phyloP scores from a whole-genome alignment of 768 basidiomycete species.

The Termitomyces bulborhizus region DNA sequence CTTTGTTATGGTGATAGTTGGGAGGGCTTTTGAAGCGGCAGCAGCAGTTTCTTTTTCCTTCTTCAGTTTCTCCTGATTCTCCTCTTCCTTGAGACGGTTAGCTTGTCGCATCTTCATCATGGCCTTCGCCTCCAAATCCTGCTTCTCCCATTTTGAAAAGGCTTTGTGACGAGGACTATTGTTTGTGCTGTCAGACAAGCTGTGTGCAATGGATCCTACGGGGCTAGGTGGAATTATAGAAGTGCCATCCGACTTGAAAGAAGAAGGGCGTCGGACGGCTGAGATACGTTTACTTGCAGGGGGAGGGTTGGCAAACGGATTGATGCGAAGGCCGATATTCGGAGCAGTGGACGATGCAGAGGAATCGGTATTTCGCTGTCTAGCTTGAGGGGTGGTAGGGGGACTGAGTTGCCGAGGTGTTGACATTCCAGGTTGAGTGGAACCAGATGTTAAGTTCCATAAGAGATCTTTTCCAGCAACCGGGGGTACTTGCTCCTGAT shows the following conservation, averaged over 20 bases:
- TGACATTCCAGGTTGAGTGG: constrained; percentile 23
- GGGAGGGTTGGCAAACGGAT: constrained; percentile 38
- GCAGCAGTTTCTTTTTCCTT: constrained; percentile 17
- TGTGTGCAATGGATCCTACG: constrained; percentile 19
- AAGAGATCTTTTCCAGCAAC: constrained; percentile 59
- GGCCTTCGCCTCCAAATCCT: constrained; percentile 76
- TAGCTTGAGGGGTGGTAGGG: constrained; percentile 16
- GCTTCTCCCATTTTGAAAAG: constrained; percentile 82
- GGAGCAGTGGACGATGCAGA: constrained; percentile 43
- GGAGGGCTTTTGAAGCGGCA: constrained; percentile 18
- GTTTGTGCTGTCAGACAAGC: constrained; percentile 52
- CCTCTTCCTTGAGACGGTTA: constrained; percentile 38
- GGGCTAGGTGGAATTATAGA: constrained; percentile 9
- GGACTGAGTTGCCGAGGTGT: constrained; percentile 27
- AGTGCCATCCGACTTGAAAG: constrained; percentile 5
- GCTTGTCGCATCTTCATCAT: constrained; percentile 64
- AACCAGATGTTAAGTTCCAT: constrained; percentile 52
- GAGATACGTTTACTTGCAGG: constrained; percentile 30
- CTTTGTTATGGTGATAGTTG: constrained; percentile 25
- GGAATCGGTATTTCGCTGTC: constrained; percentile 21
- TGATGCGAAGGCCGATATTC: constrained; percentile 37
- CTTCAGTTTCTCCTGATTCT: constrained; percentile 23
- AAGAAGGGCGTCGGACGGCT: constrained; percentile 38
- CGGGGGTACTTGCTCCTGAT: constrained; percentile 13
- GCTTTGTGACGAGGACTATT: constrained; percentile 30